Conservation (phyloP, 192 early-diverging fungal species). For the Cetraspora pellucida region DNA sequence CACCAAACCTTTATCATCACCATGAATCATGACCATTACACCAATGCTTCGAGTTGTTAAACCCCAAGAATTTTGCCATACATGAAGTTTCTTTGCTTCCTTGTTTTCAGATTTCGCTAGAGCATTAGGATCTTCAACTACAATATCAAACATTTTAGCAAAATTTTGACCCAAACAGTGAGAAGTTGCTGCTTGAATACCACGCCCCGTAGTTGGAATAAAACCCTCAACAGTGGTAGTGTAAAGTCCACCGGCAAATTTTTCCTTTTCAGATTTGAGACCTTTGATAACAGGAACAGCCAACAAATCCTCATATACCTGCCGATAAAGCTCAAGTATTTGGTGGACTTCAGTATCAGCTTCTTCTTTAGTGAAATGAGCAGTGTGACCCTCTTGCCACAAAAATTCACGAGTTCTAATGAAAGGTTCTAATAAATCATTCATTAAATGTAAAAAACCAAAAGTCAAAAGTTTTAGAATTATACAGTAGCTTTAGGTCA, state of each 20-base stretch:
- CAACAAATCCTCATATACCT: constrained; percentile 95
- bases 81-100: constrained; percentile 71
- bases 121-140: constrained; percentile 83
- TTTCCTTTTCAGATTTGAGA: constrained; percentile 98
- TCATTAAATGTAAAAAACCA: not conserved
- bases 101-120: constrained; percentile 48
- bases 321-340: constrained; percentile 93
- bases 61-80: constrained; percentile 99
- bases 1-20: constrained; percentile 98
- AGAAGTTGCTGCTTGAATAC: constrained; percentile 97
- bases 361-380: constrained; percentile 87
- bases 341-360: constrained; percentile 85
- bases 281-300: constrained; percentile 97
- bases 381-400: constrained; percentile 99
- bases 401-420: constrained; percentile 98
- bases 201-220: constrained; percentile 95
- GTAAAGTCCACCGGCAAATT: constrained; percentile 97
- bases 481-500: not conserved
- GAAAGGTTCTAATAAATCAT: constrained; percentile 78
- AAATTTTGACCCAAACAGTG: constrained; percentile 99
- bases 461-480: not conserved
- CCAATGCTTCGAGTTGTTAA: constrained; percentile 96
- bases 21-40: constrained; percentile 99
- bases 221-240: constrained; percentile 99
- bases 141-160: constrained; percentile 98